Evolutionary conservation across 2,329 filamentous ascomycete species (phyloP).

Genomic region (Ophiocordyceps camponoti-saundersi): DNA sequence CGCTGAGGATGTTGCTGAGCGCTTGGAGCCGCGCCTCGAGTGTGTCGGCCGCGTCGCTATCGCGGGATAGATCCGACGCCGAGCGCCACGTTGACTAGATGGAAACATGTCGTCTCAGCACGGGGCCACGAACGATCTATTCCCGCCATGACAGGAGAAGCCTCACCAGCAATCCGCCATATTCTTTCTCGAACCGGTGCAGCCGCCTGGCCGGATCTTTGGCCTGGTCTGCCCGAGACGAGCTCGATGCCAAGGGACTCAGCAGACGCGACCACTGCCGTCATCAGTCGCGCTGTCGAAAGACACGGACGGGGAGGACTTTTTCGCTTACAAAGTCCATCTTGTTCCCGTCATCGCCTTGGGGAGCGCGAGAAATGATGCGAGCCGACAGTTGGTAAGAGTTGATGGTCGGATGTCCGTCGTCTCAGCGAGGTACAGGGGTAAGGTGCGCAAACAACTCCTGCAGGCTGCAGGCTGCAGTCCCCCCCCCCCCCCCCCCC

Average conservation of each 20-base stretch:
- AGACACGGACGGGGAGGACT: neutral
- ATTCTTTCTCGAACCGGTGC: slow-evolving; percentile 51
- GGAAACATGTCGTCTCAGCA: neutral
- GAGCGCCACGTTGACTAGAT: slow-evolving; percentile 40
- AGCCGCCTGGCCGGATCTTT: slow-evolving; percentile 47
- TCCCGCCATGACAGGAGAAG: neutral
- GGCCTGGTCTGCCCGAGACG: slow-evolving; percentile 39
- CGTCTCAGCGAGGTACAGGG: too few relatives aligned
- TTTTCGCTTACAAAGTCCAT: slow-evolving; percentile 1
- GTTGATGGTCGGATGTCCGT: too few relatives aligned
- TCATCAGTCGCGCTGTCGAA: neutral
- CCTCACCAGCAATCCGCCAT: slow-evolving; percentile 41
- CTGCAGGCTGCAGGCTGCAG: too few relatives aligned
- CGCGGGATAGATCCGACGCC: slow-evolving; percentile 40
- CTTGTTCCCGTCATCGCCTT: slow-evolving; percentile 26
- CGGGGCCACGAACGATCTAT: neutral
- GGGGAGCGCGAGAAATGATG: neutral
- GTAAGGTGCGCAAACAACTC: too few relatives aligned
- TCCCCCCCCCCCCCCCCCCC: too few relatives aligned
- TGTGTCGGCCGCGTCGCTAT: slow-evolving; percentile 43
- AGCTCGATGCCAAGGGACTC: slow-evolving; percentile 40
- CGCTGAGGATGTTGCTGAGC: slow-evolving; percentile 57
- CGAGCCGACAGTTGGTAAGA: too few relatives aligned
- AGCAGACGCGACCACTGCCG: slow-evolving; percentile 49
- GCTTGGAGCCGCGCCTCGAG: slow-evolving; percentile 46